Base-by-base conservation (phyloP, 2,329 filamentous ascomycete genomes). In the Colletotrichum paranaense region DNA sequence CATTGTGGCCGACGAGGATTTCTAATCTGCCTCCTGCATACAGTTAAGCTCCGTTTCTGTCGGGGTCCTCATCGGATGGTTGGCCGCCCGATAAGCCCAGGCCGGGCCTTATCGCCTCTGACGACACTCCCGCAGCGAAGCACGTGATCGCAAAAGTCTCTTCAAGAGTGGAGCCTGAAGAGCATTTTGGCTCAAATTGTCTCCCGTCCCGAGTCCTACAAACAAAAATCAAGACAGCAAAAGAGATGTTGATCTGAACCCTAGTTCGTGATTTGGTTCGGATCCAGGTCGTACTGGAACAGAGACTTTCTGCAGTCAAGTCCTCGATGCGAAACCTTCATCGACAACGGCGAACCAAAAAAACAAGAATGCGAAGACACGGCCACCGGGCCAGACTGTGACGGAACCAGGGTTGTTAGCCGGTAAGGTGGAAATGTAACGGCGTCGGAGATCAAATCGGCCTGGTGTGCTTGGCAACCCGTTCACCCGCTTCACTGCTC, bases 41-140 rank as follows among this genome's bases (percentile, higher is more conserved):
- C 59, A 28, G 58, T 64, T 59, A 64, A 42, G 66, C 66, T 55
- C 68, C 66, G 28, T 63, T 63, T 62, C 24, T 49, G 24, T 72
- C 59, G 58, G 70, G 52, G 42, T 38, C 55, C 46, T 56, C 70
- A 42, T 64, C 66, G 70, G 66, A 64, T 30, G 69, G 42, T 69
- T 69, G 70, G 59, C 66, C 59, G 70, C 42, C 16, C 65, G 59
- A 68, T 64, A 69, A 69, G 70, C 24, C 69, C 19, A 56, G 32
- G 8, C 16, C 19, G 59, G 5, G n/a, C 32, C 16, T 56, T 69
- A 64, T 69, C 69, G 58, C 42, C 14, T 11, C 28, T 59, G 59
- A 72, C 66, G 70, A 66, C 53, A 72, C 68, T 52, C 26, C 3
- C 3, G 59, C 26, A 42, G 62, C 19, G 52, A 26, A 24, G 46